Evolutionary conservation across 257 asterid species (phyloP), one percentile per base, ranked within the genome.

Genomic region (Solanum paucissectum): DNA sequence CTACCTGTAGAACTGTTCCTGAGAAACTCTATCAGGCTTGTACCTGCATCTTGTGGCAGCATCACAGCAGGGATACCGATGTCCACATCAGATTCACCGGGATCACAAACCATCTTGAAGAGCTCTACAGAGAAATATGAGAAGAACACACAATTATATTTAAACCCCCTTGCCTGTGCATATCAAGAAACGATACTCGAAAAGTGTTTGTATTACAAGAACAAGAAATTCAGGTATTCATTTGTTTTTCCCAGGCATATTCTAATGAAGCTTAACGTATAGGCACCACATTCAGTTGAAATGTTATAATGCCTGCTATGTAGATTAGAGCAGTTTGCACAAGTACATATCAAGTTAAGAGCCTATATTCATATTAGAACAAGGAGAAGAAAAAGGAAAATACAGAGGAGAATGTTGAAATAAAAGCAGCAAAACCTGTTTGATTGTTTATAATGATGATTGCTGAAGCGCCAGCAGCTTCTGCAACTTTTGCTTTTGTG

Each of bases 81-180:
- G 74, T 86, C 79, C 52, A 94, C 90, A 86, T 95, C 92, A 62
- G 98, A 91, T 88, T 95, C 97, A 23, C 94, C 93, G 83, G 94
- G 91, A 91, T 94, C 98, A 58, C 99, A 97, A 89, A 97, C 99
- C 99, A 97, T 97, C 98, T 97, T 97, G 94, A 97, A 96, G 91
- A 97, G 98, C 85, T 97, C 99, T 97, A 94, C 38, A 87, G 77
- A 89, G 83, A 58, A 85, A 86, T 11, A 73, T 44, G 21, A 68
- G 58, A 88, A 68, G 58, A 88, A 62, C 37, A 58, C 12, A 52
- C 44, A 37, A 71, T 75, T 40, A 46, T 34, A 77, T 36, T 85
- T 52, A 42, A 69, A 83, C 52, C 76, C 66, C 55, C 55, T 83
- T 84, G 20, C 73, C 12, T 5, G 14, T 42, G 64, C 84, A 76